These are phyloP conservation scores for Hyaloscypha hepaticicola DNA, from an alignment of 495 filamentous ascomycete species.

Conservation along the genomic window DNA sequence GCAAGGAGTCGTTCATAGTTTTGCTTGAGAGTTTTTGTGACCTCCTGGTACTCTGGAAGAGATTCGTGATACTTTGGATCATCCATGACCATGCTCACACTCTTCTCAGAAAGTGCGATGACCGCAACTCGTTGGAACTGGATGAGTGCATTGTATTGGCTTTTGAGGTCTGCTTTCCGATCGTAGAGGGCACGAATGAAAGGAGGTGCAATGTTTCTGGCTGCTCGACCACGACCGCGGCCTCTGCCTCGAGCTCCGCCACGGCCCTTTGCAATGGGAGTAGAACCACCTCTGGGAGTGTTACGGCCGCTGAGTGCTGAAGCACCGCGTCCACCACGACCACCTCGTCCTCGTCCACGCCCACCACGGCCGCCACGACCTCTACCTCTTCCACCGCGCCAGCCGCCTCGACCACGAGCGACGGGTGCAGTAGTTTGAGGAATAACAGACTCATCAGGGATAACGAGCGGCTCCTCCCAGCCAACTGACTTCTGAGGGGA, in stretches of 20 bases:
- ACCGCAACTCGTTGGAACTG: slow-evolving; percentile 44
- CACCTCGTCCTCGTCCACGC: slow-evolving; percentile 40
- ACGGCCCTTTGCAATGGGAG: slow-evolving; percentile 30
- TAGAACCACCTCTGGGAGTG: slow-evolving; percentile 31
- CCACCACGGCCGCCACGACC: slow-evolving; percentile 20
- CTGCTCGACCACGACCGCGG: slow-evolving; percentile 21
- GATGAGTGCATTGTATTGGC: slow-evolving; percentile 44
- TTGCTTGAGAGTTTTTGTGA: slow-evolving; percentile 29
- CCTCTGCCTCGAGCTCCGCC: slow-evolving; percentile 33
- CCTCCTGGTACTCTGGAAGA: slow-evolving; percentile 42
- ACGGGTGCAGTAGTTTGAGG: background rate
- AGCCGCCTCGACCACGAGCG: slow-evolving; percentile 15
- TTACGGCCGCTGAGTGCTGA: slow-evolving; percentile 39
- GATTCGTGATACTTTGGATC: slow-evolving; percentile 46
- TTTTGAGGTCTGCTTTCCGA: slow-evolving; percentile 32
- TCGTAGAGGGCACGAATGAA: background rate
- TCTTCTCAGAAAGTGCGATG: slow-evolving; percentile 40
- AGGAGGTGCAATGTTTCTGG: too few species aligned
- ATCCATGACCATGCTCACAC: slow-evolving; percentile 38
- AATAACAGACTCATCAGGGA: background rate
- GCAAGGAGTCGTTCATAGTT: slow-evolving; percentile 33
- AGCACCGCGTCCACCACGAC: slow-evolving; percentile 40
- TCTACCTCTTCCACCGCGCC: slow-evolving; percentile 31
- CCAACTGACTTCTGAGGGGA: background rate
- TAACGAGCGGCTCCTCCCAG: background rate